Evolutionary conservation across 176 grass and related monocot species (phyloP).

Genomic region (Oryza glaberrima): DNA sequence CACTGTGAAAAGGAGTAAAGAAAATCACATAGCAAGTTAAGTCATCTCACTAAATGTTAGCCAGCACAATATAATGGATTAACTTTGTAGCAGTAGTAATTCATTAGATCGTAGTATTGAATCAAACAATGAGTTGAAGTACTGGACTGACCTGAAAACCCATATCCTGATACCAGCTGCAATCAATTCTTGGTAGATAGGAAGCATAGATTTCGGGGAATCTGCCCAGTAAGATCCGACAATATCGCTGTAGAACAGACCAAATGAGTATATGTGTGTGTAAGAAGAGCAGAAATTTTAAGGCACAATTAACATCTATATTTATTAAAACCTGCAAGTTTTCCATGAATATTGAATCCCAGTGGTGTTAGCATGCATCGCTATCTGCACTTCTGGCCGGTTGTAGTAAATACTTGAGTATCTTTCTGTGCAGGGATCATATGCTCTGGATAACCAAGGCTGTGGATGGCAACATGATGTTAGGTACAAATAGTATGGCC

Average conservation of each 20-base stretch:
- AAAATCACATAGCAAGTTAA: background rate
- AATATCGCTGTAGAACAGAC: slow-evolving; percentile 59
- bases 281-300: slow-evolving; percentile 9
- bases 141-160: slow-evolving; percentile 78
- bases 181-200: slow-evolving; percentile 90
- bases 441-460: slow-evolving; percentile 97
- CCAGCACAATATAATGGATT: background rate
- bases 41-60: background rate
- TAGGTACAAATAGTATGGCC: slow-evolving; percentile 14
- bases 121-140: slow-evolving; percentile 3
- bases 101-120: background rate
- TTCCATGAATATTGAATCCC: slow-evolving; percentile 84
- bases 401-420: slow-evolving; percentile 88
- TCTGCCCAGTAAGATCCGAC: slow-evolving; percentile 85
- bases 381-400: slow-evolving; percentile 80
- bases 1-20: slow-evolving; percentile 49
- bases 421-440: slow-evolving; percentile 95
- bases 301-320: slow-evolving; percentile 10
- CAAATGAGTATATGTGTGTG: slow-evolving; percentile 32
- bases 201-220: slow-evolving; percentile 96
- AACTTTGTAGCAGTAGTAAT: slow-evolving; percentile 3
- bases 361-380: slow-evolving; percentile 89
- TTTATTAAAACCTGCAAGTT: slow-evolving; percentile 76
- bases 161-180: slow-evolving; percentile 90
- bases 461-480: slow-evolving; percentile 47